phyloP scores from a whole-genome alignment of 129 eudicot species.

The Lonicera japonica region DNA sequence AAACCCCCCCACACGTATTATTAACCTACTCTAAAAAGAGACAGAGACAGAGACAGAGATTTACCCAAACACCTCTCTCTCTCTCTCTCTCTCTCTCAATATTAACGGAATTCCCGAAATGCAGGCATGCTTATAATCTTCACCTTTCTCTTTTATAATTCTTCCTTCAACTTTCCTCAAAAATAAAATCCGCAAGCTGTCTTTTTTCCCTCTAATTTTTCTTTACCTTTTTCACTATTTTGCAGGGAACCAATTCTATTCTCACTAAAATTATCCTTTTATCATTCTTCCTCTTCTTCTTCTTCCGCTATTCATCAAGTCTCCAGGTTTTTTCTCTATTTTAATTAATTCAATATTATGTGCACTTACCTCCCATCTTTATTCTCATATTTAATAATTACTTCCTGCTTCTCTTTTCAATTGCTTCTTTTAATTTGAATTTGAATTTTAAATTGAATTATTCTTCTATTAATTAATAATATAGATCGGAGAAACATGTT shows the following conservation, averaged over 20 bases:
- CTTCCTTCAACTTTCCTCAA: no score
- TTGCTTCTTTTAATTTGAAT: neutral
- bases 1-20: neutral
- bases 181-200: neutral
- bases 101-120: slow-evolving; percentile 6
- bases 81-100: slow-evolving; percentile 7
- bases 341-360: neutral
- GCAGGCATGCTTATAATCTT: slow-evolving; percentile 13
- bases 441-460: neutral
- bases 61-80: slow-evolving; percentile 9
- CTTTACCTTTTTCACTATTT: neutral
- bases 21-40: no score
- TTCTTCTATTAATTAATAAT: no score
- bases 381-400: no score
- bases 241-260: slow-evolving; percentile 7
- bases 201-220: neutral
- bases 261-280: slow-evolving; percentile 15
- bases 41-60: neutral
- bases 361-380: no score
- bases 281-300: slow-evolving; percentile 17
- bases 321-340: slow-evolving; percentile 33
- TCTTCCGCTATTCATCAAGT: slow-evolving; percentile 23
- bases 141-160: neutral
- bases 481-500: slow-evolving; percentile 91
- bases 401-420: neutral